These are phyloP conservation scores for Crucihimalaya himalaica DNA, from an alignment of 345 rosid genomes.

Conservation along the genomic window DNA sequence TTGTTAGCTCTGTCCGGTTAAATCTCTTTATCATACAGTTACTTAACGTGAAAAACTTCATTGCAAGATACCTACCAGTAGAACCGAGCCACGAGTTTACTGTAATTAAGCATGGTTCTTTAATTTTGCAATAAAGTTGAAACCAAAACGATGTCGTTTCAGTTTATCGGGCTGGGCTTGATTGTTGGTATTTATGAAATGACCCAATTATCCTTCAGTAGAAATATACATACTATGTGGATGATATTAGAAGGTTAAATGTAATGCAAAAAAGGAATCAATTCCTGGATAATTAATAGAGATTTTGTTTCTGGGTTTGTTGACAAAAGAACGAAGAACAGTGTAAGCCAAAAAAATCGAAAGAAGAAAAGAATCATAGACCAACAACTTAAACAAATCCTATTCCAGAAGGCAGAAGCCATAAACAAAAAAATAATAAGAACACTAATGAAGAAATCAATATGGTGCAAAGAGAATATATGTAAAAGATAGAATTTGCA, in stretches of 20 bases:
- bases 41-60: constrained; percentile 35
- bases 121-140: not conserved
- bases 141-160: not conserved
- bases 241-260: too few species aligned
- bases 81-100: not conserved
- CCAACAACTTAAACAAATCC: constrained; percentile 18
- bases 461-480: not conserved
- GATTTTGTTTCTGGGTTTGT: not conserved
- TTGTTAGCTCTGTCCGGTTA: not conserved
- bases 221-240: too few species aligned
- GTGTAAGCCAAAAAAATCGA: not conserved
- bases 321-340: not conserved
- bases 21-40: constrained; percentile 16
- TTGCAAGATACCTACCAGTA: constrained; percentile 17
- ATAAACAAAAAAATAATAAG: not conserved
- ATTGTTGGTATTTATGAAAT: too few species aligned
- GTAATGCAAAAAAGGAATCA: too few species aligned
- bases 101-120: not conserved
- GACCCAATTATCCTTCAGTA: not conserved
- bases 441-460: constrained; percentile 17
- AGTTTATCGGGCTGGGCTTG: not conserved
- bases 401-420: constrained; percentile 18
- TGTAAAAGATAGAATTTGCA: constrained; percentile 9
- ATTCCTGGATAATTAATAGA: not conserved
- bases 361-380: constrained; percentile 36